Evolutionary conservation across 2,329 filamentous ascomycete genomes (phyloP).

Genomic region (Westerdykella aurantiaca): DNA sequence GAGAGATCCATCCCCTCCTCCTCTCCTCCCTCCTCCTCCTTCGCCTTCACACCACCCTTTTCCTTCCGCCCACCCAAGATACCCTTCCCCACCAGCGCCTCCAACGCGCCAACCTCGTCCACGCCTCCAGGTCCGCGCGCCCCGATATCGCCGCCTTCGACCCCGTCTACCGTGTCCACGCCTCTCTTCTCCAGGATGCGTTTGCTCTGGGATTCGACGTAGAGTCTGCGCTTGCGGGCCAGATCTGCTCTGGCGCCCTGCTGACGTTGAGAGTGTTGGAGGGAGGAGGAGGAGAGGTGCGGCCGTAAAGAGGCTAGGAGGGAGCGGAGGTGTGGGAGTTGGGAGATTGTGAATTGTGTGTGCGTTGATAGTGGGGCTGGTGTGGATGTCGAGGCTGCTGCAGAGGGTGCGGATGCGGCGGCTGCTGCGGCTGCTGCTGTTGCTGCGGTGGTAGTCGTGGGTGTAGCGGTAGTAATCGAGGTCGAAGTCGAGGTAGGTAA

Average conservation of each 20-base stretch:
- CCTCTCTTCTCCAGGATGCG: constrained; percentile 71
- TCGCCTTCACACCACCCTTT: constrained; percentile 1
- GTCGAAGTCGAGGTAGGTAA: constrained; percentile 18
- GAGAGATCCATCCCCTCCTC: constrained; percentile 23
- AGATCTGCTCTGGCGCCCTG: constrained; percentile 39
- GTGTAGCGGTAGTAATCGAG: constrained; percentile 13
- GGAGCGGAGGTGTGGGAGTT: constrained; percentile 71
- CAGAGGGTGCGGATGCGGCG: neutral
- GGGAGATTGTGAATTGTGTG: constrained; percentile 71
- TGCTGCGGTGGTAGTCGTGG: constrained; percentile 22
- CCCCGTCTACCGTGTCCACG: constrained; percentile 48
- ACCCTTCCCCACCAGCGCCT: constrained; percentile 14
- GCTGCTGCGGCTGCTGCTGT: constrained; percentile 43
- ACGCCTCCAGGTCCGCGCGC: no score
- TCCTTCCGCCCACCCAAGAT: constrained; percentile 4
- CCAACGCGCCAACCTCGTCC: no score
- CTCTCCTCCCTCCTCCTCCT: neutral
- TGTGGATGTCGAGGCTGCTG: constrained; percentile 5
- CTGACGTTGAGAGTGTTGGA: constrained; percentile 10
- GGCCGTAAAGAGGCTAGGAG: constrained; percentile 64
- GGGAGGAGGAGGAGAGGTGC: constrained; percentile 47
- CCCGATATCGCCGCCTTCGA: no score
- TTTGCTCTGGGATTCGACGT: constrained; percentile 74
- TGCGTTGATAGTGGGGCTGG: constrained; percentile 44
- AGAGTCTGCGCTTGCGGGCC: constrained; percentile 67